Evolutionary conservation across 768 basidiomycete species (phyloP).

Genomic region (Lepiota venenata): DNA sequence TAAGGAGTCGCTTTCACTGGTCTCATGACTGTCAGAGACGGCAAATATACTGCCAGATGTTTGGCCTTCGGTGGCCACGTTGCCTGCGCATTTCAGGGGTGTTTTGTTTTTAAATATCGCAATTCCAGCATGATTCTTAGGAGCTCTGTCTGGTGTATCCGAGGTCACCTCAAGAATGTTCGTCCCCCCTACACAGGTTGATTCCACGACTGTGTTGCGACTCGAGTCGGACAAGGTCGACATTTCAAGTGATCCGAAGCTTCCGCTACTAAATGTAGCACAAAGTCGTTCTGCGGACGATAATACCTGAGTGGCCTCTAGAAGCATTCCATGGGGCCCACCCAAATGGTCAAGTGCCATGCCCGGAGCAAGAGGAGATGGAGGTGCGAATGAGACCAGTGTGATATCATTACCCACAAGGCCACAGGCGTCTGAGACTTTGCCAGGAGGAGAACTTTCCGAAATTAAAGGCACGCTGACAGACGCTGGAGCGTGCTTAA

Average conservation of each 20-base stretch:
- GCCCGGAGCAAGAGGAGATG: not conserved
- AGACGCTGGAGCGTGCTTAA: not conserved
- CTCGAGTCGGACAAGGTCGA: conserved; percentile 7
- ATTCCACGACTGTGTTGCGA: not conserved
- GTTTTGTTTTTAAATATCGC: too few relatives aligned
- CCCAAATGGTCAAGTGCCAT: not conserved
- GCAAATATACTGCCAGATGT: too few relatives aligned
- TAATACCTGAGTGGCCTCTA: conserved; percentile 3
- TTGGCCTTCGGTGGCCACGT: too few relatives aligned
- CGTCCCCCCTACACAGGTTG: not conserved
- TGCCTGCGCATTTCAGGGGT: too few relatives aligned
- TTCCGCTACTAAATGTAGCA: conserved; percentile 26
- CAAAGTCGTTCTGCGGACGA: conserved; percentile 16
- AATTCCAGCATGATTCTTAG: not conserved
- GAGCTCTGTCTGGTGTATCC: not conserved
- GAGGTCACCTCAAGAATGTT: not conserved
- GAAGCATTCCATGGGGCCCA: not conserved
- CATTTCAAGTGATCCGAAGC: conserved; percentile 29
- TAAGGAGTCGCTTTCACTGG: too few relatives aligned
- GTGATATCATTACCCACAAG: too few relatives aligned
- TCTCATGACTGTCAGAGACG: too few relatives aligned
- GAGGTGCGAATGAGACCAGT: not conserved
- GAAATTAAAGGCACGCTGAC: too few relatives aligned
- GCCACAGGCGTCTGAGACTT: too few relatives aligned
- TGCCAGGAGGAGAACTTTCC: too few relatives aligned